A percentile compares a stretch with the other conserved stretches of the same genome.
Evolutionary conservation across 495 filamentous ascomycete genomes (phyloP).

Genomic region (Emericellopsis terricola): DNA sequence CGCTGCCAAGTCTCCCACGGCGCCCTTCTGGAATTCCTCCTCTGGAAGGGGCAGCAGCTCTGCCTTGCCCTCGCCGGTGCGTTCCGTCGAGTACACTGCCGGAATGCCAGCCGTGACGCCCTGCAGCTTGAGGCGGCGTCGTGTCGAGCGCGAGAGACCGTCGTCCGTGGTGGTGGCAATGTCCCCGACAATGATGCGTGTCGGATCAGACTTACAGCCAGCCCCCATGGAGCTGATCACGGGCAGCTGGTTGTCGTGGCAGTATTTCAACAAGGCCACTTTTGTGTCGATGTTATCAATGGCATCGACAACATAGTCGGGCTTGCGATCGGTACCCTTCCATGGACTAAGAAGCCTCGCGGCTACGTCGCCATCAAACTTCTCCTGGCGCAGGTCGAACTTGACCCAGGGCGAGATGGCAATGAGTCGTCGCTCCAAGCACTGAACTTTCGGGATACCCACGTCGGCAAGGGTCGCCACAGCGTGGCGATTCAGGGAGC

Average conservation of each 20-base stretch:
- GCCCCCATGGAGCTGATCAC: conserved; percentile 95
- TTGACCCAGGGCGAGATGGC: conserved; percentile 80
- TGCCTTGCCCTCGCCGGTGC: conserved; percentile 80
- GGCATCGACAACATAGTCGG: conserved; percentile 84
- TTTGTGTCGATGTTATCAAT: conserved; percentile 98
- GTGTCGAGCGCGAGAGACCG: conserved; percentile 67
- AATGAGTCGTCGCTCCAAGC: conserved; percentile 56
- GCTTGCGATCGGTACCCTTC: conserved; percentile 34
- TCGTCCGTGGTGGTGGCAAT: conserved; percentile 84
- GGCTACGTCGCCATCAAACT: conserved; percentile 53
- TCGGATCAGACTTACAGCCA: conserved; percentile 93
- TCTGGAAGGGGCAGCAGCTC: conserved; percentile 71
- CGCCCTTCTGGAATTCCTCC: conserved; percentile 77
- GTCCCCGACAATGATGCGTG: conserved; percentile 77
- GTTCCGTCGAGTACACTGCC: conserved; percentile 85
- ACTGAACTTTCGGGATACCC: conserved; percentile 84
- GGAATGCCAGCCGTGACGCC: conserved; percentile 77
- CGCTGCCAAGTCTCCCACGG: conserved; percentile 70
- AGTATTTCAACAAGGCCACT: conserved; percentile 80
- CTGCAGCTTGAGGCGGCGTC: conserved; percentile 56
- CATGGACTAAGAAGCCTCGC: conserved; percentile 44
- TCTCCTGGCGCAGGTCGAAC: conserved; percentile 74
- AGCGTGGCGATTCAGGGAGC: conserved; percentile 83
- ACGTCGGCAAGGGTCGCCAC: conserved; percentile 89
- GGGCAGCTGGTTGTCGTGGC: conserved; percentile 49